These are phyloP conservation scores for Termitomyces sp. DNA, from an alignment of 768 basidiomycete species.

Conservation along the genomic window DNA sequence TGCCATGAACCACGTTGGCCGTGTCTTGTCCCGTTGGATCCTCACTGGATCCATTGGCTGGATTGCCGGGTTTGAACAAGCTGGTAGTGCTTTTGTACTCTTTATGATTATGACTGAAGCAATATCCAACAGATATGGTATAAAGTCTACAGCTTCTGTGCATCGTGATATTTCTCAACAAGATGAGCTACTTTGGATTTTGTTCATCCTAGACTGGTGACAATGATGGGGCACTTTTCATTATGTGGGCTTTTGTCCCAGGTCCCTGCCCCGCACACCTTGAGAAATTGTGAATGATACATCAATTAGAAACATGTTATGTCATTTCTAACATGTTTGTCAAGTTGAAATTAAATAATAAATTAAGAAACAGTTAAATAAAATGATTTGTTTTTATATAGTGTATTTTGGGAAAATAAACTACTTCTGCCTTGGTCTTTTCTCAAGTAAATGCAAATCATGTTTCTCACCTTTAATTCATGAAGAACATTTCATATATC, in stretches of 20 bases:
- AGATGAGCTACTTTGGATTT: background rate
- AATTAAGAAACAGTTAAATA: no score
- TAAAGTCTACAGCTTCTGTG: slow-evolving; percentile 60
- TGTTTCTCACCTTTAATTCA: no score
- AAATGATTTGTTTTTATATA: no score
- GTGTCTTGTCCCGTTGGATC: slow-evolving; percentile 66
- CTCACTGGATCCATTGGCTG: slow-evolving; percentile 60
- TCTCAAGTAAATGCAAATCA: no score
- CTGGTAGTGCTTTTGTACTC: slow-evolving; percentile 65
- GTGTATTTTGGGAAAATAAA: no score
- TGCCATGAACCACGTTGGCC: slow-evolving; percentile 63
- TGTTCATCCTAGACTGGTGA: slow-evolving; percentile 35
- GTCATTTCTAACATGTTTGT: no score
- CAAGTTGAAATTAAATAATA: no score
- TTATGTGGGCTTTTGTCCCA: slow-evolving; percentile 53
- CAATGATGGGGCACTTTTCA: slow-evolving; percentile 55
- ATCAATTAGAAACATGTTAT: no score
- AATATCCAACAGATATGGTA: slow-evolving; percentile 57
- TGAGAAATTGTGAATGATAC: no score
- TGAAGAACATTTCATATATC: no score
- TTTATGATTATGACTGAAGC: slow-evolving; percentile 72
- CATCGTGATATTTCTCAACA: slow-evolving; percentile 16
- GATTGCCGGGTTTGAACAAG: slow-evolving; percentile 65
- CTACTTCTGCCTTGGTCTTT: no score
- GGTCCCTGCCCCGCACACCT: background rate